Evolutionary conservation across 495 filamentous ascomycete species (phyloP), one percentile per base, ranked within the genome.

Genomic region (Penicillium coffeae): DNA sequence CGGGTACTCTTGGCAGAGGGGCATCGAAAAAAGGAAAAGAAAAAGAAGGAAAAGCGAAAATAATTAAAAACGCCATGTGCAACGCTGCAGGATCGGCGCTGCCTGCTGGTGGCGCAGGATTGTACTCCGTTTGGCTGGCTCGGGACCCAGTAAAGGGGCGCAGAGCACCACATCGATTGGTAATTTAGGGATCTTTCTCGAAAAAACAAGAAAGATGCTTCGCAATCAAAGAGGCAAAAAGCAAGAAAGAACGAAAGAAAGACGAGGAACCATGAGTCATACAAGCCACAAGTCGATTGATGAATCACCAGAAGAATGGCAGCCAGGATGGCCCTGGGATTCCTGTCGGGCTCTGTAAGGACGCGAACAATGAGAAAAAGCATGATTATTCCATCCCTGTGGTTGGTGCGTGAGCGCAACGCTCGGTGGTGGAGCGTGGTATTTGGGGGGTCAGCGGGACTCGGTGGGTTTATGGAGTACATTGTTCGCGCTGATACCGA

Each of bases 381-480:
- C 41, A 46, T 55, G 42, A 42, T 47, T 50, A 55, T 33, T 53
- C 48, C 38, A 62, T 56, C 56, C 59, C 59, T 62, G 51, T 42
- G 30, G 39, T 58, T 55, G 55, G 59, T 62, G 59, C 59, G 59
- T 62, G 59, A 62, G 35, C 59, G 38, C 59, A 62, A 45, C 20
- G 30, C 20, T 20, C 25, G 41, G 25, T 42, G 38, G 36, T 48
- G 38, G 37, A 12, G 42, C 25, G 4, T 14, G 22, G 47, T 45
- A 50, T 55, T 50, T 14, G 30, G 35, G n/a, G 25, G 46, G 33
- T 40, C 37, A 38, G 32, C 34, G 21, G n/a, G 37, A 48, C 15
- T 22, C 21, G 36, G 30, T 48, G 32, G 27, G 14, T 10, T 19
- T 49, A 25, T 21, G n/a, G n/a, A n/a, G n/a, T 30, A 10, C 25